Evolutionary conservation across 306 rosid genomes (phyloP).

Genomic region (Medicago arabica): DNA sequence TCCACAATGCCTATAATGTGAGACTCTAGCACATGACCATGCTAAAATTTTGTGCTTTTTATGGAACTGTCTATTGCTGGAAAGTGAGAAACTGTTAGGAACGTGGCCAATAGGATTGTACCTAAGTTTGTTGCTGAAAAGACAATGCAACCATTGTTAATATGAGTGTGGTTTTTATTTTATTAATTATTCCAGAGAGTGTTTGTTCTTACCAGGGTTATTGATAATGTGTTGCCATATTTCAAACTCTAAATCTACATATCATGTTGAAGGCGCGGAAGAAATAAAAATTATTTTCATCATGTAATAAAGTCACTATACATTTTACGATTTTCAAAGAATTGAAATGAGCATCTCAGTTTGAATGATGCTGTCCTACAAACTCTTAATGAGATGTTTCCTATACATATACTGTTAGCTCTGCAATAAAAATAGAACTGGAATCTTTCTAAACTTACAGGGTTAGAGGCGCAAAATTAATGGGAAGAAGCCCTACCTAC

Average conservation of each 20-base stretch:
- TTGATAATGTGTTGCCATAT: background rate
- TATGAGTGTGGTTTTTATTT: too few species aligned
- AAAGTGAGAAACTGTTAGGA: too few species aligned
- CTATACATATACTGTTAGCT: conserved; percentile 51
- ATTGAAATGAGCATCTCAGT: conserved; percentile 42
- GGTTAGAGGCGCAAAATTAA: conserved; percentile 51
- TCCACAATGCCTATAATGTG: too few species aligned
- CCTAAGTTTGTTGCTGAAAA: too few species aligned
- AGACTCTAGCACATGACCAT: too few species aligned
- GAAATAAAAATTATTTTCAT: conserved; percentile 14
- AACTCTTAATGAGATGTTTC: conserved; percentile 37
- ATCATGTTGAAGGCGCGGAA: conserved; percentile 9
- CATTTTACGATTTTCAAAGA: conserved; percentile 42
- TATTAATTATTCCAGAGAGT: too few species aligned
- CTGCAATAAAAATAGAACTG: conserved; percentile 37
- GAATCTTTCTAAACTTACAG: conserved; percentile 39
- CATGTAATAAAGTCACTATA: conserved; percentile 34
- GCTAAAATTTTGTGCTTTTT: too few species aligned
- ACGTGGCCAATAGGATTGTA: too few species aligned
- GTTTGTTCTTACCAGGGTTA: too few species aligned
- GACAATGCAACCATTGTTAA: too few species aligned
- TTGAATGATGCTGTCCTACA: conserved; percentile 36
- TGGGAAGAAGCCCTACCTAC: conserved; percentile 33
- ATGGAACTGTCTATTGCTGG: too few species aligned
- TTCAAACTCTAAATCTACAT: conserved; percentile 8